These are phyloP conservation scores for Neonectria coccinea DNA, from an alignment of 2,329 filamentous ascomycete genomes.

Conservation along the genomic window DNA sequence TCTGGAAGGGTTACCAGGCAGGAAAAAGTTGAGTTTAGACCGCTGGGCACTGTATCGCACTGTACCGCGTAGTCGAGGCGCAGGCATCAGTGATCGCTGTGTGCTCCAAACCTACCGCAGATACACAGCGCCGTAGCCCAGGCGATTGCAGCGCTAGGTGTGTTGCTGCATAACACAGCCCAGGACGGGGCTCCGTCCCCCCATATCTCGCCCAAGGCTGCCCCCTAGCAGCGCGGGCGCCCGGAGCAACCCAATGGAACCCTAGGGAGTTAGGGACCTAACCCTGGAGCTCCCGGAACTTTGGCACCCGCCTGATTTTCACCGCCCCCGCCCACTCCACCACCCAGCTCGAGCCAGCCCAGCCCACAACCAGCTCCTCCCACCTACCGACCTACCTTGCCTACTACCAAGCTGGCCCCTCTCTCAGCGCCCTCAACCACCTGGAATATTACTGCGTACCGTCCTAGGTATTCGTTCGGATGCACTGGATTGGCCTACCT, in stretches of 20 bases:
- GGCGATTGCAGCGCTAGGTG: not conserved
- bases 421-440: not conserved
- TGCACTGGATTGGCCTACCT: slow-evolving; percentile 13
- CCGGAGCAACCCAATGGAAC: not conserved
- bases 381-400: not conserved
- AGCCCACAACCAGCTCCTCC: not conserved
- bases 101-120: not conserved
- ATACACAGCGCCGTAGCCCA: not conserved
- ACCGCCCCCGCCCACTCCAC: slow-evolving; percentile 5
- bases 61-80: not conserved
- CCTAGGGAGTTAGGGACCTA: not conserved
- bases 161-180: not conserved
- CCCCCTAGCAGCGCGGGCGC: not conserved
- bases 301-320: slow-evolving; percentile 2
- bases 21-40: not conserved
- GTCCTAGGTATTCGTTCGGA: not conserved
- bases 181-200: not conserved
- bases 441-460: not conserved
- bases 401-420: not conserved
- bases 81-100: not conserved
- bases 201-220: not conserved
- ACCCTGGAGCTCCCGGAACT: not conserved
- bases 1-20: not conserved
- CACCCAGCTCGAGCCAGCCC: not conserved
- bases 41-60: not conserved